These are phyloP conservation scores for Lanmaoa pseudosensibilis DNA, from an alignment of 768 basidiomycete species.

Conservation along the genomic window DNA sequence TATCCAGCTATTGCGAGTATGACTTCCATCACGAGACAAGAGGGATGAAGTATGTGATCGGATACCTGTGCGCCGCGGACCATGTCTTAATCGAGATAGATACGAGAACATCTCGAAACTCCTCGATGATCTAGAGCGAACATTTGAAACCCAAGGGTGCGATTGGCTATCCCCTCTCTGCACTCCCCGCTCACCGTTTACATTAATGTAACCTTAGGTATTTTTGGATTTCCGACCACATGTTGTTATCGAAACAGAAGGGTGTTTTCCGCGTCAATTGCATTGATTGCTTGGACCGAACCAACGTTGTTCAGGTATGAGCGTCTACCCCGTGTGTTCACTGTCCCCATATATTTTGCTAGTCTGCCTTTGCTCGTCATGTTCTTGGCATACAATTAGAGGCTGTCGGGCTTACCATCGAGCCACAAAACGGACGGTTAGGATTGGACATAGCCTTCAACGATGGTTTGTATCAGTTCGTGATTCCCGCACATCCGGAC, in stretches of 20 bases:
- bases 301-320: conserved; percentile 87
- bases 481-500: background rate
- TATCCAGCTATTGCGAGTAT: conserved; percentile 69
- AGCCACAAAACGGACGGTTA: conserved; percentile 50
- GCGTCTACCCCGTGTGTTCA: background rate
- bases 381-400: conserved; percentile 75
- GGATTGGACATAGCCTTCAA: conserved; percentile 78
- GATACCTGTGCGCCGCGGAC: background rate
- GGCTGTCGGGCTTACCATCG: conserved; percentile 65
- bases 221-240: conserved; percentile 75
- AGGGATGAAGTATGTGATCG: conserved; percentile 79
- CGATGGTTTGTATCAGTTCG: conserved; percentile 50
- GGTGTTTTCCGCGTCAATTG: conserved; percentile 92
- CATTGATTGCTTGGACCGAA: conserved; percentile 93
- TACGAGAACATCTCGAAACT: conserved; percentile 90
- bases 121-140: conserved; percentile 64
- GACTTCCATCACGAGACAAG: conserved; percentile 93
- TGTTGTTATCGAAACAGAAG: conserved; percentile 74
- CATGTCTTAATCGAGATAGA: conserved; percentile 36
- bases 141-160: conserved; percentile 81
- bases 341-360: conserved; percentile 11
- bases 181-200: background rate
- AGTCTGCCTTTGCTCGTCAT: conserved; percentile 91
- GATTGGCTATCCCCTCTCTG: conserved; percentile 7
- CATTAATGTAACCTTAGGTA: conserved; percentile 51